Conservation (phyloP, 1,284 basidiomycete genomes). For the Thecaphora frezii region DNA sequence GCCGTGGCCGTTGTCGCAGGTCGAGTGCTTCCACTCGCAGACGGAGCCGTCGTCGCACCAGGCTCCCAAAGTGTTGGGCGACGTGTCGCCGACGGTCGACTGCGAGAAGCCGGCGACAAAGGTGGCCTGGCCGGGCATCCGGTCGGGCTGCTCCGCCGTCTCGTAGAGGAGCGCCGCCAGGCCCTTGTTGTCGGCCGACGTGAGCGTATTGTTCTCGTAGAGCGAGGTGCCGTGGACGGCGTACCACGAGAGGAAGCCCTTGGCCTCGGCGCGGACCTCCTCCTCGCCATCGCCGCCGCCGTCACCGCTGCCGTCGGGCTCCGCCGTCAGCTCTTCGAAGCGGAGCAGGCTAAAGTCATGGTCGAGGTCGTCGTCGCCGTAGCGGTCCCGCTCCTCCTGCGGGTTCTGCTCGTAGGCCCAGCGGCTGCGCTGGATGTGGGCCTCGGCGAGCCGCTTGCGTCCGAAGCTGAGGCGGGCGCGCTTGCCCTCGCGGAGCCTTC, state of each 20-base stretch:
- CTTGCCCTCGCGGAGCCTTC: conserved; percentile 4
- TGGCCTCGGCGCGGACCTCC: conserved; percentile 4
- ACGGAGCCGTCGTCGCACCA: conserved; percentile 42
- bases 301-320: background rate
- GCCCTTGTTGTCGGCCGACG: conserved; percentile 49
- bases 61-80: conserved; percentile 47
- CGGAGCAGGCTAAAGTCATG: conserved; percentile 47
- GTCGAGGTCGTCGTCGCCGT: conserved; percentile 43
- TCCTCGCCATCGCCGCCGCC: background rate
- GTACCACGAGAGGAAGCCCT: conserved; percentile 66
- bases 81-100: conserved; percentile 45
- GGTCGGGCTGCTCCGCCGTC: conserved; percentile 29
- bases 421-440: conserved; percentile 67
- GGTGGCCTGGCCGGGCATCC: conserved; percentile 31
- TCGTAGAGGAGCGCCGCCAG: conserved; percentile 47
- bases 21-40: conserved; percentile 47
- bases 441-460: conserved; percentile 68
- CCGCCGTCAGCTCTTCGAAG: conserved; percentile 25
- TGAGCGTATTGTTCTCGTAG: conserved; percentile 53
- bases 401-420: conserved; percentile 48
- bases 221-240: conserved; percentile 69
- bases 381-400: conserved; percentile 38
- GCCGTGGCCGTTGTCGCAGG: conserved; percentile 34
- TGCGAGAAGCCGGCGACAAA: conserved; percentile 51
- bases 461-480: conserved; percentile 62